Evolutionary conservation across 371 early-diverging fungal genomes (phyloP).

Genomic region (Polyrhizophydium stewartii): DNA sequence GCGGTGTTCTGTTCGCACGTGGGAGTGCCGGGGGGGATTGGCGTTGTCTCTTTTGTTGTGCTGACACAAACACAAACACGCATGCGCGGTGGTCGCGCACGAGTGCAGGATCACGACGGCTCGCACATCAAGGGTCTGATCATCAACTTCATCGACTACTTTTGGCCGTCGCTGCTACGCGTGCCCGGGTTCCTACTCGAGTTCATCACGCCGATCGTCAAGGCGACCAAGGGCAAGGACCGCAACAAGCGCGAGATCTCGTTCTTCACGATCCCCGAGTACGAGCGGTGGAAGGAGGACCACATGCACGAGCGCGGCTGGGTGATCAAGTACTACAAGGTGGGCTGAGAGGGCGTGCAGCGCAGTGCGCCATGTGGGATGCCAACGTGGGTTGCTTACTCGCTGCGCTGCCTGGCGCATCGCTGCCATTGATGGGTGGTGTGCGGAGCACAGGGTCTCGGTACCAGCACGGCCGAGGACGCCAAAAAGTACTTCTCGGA

Average conservation of each 20-base stretch:
- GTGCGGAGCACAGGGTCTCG: slow-evolving; percentile 74
- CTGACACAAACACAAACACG: slow-evolving; percentile 17
- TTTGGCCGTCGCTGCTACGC: slow-evolving; percentile 94
- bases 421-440: background rate
- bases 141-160: slow-evolving; percentile 98
- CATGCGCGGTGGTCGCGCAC: slow-evolving; percentile 78
- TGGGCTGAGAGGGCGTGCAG: slow-evolving; percentile 29
- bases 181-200: slow-evolving; percentile 95
- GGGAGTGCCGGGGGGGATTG: background rate
- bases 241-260: slow-evolving; percentile 41
- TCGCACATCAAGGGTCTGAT: slow-evolving; percentile 99
- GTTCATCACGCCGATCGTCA: slow-evolving; percentile 99
- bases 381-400: background rate
- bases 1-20: background rate
- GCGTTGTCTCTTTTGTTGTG: background rate
- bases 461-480: slow-evolving; percentile 89
- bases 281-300: slow-evolving; percentile 81
- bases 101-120: slow-evolving; percentile 97
- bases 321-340: slow-evolving; percentile 97
- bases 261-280: slow-evolving; percentile 98
- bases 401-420: background rate
- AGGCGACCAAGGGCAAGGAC: slow-evolving; percentile 61
- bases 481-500: slow-evolving; percentile 95
- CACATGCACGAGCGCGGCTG: slow-evolving; percentile 68
- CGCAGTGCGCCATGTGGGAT: background rate